A percentile compares a stretch with the other conserved stretches of the same genome.
These are phyloP conservation scores for Straminergon stramineum DNA, from an alignment of 225 moss, liverwort and hornwort species.

Conservation along the genomic window DNA sequence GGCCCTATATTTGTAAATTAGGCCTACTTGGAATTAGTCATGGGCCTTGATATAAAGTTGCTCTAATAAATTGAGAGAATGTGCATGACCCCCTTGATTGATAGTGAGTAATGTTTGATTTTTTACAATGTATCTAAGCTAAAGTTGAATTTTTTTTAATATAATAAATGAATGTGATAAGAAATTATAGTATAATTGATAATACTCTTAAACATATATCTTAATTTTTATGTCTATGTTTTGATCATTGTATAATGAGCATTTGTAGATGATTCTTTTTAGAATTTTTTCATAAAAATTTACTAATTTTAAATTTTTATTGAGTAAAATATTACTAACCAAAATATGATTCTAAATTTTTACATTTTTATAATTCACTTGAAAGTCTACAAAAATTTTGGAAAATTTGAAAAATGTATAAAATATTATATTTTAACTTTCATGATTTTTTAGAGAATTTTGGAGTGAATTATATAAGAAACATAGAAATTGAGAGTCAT, in stretches of 20 bases:
- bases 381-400: neutral
- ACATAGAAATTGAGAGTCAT: neutral
- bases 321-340: neutral
- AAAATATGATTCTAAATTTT: neutral
- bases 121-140: accelerated
- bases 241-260: neutral
- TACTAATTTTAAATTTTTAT: neutral
- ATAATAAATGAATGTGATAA: neutral
- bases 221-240: neutral
- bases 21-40: neutral
- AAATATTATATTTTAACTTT: too few relatives aligned
- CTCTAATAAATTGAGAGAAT: neutral
- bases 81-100: neutral
- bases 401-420: too few relatives aligned
- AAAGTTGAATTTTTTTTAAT: neutral
- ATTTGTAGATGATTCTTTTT: neutral
- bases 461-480: neutral
- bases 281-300: neutral
- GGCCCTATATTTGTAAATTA: neutral
- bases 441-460: neutral
- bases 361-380: neutral
- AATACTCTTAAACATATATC: neutral
- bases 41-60: neutral
- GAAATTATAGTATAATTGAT: neutral
- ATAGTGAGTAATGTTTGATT: neutral